Conservation (phyloP, 148 eudicot species). For the Suaeda aralocaspica region DNA sequence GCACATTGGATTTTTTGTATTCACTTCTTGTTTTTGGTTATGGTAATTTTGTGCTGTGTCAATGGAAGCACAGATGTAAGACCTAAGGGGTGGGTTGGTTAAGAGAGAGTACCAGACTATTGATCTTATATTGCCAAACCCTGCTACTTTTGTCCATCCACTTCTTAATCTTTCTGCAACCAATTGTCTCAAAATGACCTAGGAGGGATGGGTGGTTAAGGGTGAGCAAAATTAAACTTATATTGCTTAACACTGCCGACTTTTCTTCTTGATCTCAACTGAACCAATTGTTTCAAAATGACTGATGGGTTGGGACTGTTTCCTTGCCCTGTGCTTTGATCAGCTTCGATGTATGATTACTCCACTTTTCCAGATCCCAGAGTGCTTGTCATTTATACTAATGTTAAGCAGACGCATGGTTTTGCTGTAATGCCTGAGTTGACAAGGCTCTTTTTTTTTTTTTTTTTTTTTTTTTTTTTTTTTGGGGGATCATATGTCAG, state of each 20-base stretch:
- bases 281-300: background rate
- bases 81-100: no score
- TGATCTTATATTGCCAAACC: no score
- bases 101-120: no score
- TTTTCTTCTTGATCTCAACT: background rate
- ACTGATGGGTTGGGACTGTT: background rate
- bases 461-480: background rate
- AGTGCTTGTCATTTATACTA: background rate
- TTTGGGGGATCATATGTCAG: background rate
- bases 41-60: background rate
- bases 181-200: no score
- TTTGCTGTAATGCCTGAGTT: background rate
- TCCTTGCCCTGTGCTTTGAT: background rate
- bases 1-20: slow-evolving; percentile 3
- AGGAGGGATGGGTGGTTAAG: background rate
- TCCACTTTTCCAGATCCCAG: slow-evolving; percentile 6
- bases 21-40: background rate
- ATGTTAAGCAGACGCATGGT: background rate
- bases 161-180: no score
- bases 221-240: no score
- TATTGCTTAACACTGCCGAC: no score
- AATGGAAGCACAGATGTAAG: background rate
- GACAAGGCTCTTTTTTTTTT: no score
- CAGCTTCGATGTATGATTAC: no score
- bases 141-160: no score